These are phyloP conservation scores for Kazachstania sp. DNA, from an alignment of 1,139 yeast species.

Conservation along the genomic window DNA sequence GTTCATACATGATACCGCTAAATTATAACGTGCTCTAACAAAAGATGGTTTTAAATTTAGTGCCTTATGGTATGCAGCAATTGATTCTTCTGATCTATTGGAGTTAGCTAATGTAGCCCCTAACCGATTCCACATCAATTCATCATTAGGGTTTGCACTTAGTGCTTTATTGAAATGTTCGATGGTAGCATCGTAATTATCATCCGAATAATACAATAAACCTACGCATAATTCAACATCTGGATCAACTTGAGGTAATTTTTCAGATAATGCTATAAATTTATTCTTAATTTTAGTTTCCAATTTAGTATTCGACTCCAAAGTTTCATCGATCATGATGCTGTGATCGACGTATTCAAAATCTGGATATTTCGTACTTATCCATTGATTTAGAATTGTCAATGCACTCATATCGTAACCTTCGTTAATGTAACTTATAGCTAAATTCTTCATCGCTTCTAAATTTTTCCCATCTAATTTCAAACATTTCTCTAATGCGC, in stretches of 20 bases:
- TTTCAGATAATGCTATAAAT: constrained; percentile 76
- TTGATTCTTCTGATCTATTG: constrained; percentile 87
- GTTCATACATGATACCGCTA: constrained; percentile 91
- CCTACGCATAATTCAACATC: constrained; percentile 94
- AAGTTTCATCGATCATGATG: constrained; percentile 29
- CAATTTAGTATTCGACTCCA: constrained; percentile 65
- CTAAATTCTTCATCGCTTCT: constrained; percentile 76
- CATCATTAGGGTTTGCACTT: constrained; percentile 75
- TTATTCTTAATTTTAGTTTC: constrained; percentile 75
- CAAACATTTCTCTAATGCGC: constrained; percentile 83
- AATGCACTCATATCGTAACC: constrained; percentile 96
- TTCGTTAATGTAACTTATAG: constrained; percentile 91
- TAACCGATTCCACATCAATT: constrained; percentile 85
- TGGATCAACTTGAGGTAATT: constrained; percentile 83
- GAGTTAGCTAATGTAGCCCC: constrained; percentile 96
- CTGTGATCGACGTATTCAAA: constrained; percentile 28
- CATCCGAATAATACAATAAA: constrained; percentile 85
- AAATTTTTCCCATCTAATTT: constrained; percentile 72
- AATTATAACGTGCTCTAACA: constrained; percentile 89
- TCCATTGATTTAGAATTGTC: constrained; percentile 90
- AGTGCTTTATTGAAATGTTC: constrained; percentile 93
- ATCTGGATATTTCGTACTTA: constrained; percentile 76
- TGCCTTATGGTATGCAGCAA: constrained; percentile 86
- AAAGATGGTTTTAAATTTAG: constrained; percentile 85
- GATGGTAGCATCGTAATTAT: constrained; percentile 86